These are phyloP conservation scores for Peronospora farinosa DNA, from an alignment of 352 stramenopile species.

Conservation along the genomic window DNA sequence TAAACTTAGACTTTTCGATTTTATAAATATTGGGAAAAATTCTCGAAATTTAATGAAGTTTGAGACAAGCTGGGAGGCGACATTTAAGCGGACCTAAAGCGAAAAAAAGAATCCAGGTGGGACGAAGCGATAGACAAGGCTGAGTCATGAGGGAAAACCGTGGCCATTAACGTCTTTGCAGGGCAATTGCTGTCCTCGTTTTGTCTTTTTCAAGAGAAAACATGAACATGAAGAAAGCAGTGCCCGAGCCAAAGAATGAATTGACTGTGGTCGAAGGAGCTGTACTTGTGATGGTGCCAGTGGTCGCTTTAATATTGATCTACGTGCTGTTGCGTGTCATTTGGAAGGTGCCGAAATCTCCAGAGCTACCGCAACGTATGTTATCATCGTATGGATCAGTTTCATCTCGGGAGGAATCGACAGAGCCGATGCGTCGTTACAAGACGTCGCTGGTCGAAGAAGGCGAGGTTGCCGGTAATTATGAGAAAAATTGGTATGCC, in stretches of 20 bases:
- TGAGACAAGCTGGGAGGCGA: constrained; percentile 21
- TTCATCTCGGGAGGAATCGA: constrained; percentile 20
- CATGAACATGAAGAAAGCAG: constrained; percentile 5
- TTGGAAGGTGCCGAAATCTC: constrained; percentile 44
- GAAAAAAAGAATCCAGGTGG: constrained; percentile 28
- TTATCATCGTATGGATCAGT: constrained; percentile 33
- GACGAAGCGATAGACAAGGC: constrained; percentile 7
- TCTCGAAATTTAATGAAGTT: neutral
- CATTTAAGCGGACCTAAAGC: neutral
- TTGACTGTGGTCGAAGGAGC: constrained; percentile 18
- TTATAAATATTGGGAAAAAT: no score
- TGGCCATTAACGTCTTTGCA: constrained; percentile 8
- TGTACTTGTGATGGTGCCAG: constrained; percentile 33
- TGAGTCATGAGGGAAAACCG: constrained; percentile 9
- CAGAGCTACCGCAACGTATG: constrained; percentile 27
- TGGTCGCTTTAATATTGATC: constrained; percentile 44
- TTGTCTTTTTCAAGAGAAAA: neutral
- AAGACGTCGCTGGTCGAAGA: constrained; percentile 60
- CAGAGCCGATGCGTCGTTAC: constrained; percentile 28
- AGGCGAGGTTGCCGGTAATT: constrained; percentile 62
- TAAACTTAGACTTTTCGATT: no score
- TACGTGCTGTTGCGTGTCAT: constrained; percentile 60
- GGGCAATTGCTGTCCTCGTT: constrained; percentile 8
- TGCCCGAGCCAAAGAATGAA: constrained; percentile 11
- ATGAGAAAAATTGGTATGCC: constrained; percentile 39